Evolutionary conservation across 208 protist genomes (phyloP).

Genomic region (Wallacemonas sp.): DNA sequence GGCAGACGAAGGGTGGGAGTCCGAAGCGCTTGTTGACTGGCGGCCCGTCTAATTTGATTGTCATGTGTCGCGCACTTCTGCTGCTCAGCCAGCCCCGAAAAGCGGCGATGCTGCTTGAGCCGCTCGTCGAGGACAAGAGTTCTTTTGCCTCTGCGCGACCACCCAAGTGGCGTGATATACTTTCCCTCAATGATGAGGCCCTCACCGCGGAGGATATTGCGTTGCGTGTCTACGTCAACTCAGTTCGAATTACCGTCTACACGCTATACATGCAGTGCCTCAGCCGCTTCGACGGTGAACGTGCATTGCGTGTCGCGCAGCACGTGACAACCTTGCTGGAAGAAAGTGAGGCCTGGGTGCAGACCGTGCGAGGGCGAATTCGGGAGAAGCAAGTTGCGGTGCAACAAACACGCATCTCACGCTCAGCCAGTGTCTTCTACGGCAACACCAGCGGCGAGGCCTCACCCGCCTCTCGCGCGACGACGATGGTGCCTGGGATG

Average conservation of each 20-base stretch:
- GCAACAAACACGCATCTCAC: conserved; percentile 1
- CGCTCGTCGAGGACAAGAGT: conserved; percentile 80
- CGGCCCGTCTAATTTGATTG: conserved; percentile 70
- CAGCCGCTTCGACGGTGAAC: conserved; percentile 72
- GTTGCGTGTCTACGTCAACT: conserved; percentile 63
- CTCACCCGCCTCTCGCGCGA: neutral
- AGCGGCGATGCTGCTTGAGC: conserved; percentile 80
- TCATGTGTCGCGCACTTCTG: conserved; percentile 68
- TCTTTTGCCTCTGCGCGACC: conserved; percentile 68
- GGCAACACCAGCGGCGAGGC: neutral
- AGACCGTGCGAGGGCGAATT: conserved; percentile 19
- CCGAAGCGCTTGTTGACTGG: conserved; percentile 73
- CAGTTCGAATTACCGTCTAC: conserved; percentile 71
- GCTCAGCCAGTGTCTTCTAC: conserved; percentile 3
- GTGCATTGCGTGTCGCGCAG: conserved; percentile 49
- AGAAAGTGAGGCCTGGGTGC: conserved; percentile 64
- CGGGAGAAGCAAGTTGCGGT: conserved; percentile 1
- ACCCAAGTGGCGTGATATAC: conserved; percentile 67
- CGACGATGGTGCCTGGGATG: neutral
- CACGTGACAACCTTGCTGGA: conserved; percentile 37
- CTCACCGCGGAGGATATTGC: conserved; percentile 69
- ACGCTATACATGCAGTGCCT: conserved; percentile 82
- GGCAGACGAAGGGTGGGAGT: conserved; percentile 59
- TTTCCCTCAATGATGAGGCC: conserved; percentile 43
- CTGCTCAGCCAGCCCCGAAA: conserved; percentile 80